Evolutionary conservation across 768 basidiomycete species (phyloP), one percentile per base, ranked within the genome.

Genomic region (Sporobolomyces phaffii): DNA sequence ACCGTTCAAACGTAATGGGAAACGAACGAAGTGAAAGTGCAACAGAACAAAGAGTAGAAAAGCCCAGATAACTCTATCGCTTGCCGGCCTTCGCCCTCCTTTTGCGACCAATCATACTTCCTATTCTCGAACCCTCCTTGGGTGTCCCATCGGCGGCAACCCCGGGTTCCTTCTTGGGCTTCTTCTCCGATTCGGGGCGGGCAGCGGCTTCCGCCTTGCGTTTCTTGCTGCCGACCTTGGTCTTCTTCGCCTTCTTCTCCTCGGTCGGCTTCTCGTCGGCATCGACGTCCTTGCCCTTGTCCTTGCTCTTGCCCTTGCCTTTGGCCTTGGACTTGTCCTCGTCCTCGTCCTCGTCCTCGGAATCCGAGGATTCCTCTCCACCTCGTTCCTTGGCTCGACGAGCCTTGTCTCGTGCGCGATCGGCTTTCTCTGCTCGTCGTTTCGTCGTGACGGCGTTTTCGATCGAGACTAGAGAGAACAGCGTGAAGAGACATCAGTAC

Each of bases 401-500:
- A 13, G 68, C 66, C 51, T 53, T 62, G 43, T 62, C 59, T 5
- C 69, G 47, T 1, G 59, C 64, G 3, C 62, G 65, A 4, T 72
- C 63, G 6, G 54, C 71, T 57, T 72, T 72, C 63, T 72, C 71
- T 10, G 67, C 67, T 24, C 71, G 63, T 11, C 66, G 67, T 60
- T 68, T 65, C 33, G 67, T 72, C 20, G 68, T 73, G 15, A 65
- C 69, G 29, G 58, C 61, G 48, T 71, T 69, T 59, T 62, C 68
- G 33, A 72, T 75, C 20, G 63, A 71, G 60, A 75, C 73, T 66
- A n/a, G n/a, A n/a, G n/a, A n/a, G n/a, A n/a, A n/a, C n/a, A n/a
- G n/a, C n/a, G n/a, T n/a, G n/a, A n/a, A n/a, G n/a, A n/a, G n/a
- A n/a, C n/a, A n/a, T n/a, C n/a, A n/a, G n/a, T n/a, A n/a, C n/a